These are phyloP conservation scores for Collybia sordida DNA, from an alignment of 768 basidiomycete species.

Conservation along the genomic window DNA sequence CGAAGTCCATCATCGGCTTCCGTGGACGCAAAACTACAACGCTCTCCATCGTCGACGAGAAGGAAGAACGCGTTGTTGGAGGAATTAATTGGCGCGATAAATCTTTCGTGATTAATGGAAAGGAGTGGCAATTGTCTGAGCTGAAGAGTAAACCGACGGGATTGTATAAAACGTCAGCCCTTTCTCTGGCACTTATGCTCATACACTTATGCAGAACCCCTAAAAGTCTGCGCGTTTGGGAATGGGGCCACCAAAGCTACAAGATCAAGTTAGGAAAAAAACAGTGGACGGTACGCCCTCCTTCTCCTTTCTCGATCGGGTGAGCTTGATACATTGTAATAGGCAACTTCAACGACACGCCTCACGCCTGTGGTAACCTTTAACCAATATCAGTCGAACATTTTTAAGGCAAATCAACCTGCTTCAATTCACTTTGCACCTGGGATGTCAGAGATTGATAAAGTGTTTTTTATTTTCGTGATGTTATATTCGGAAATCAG, in stretches of 20 bases:
- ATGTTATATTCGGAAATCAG: constrained; percentile 10
- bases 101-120: constrained; percentile 3
- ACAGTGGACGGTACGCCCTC: constrained; percentile 10
- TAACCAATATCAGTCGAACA: constrained; percentile 3
- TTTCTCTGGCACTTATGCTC: not conserved
- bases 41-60: not conserved
- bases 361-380: constrained; percentile 6
- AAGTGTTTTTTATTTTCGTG: constrained; percentile 8
- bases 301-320: not conserved
- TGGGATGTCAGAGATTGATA: constrained; percentile 2
- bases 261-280: constrained; percentile 4
- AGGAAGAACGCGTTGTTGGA: constrained; percentile 3
- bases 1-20: constrained; percentile 5
- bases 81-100: constrained; percentile 12
- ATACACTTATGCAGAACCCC: not conserved
- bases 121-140: constrained; percentile 5
- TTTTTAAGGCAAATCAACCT: constrained; percentile 8
- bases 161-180: not conserved
- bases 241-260: constrained; percentile 7
- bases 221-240: constrained; percentile 9
- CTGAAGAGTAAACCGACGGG: constrained; percentile 6
- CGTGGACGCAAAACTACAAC: constrained; percentile 9
- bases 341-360: not conserved
- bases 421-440: constrained; percentile 6
- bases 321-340: not conserved